Evolutionary conservation across 495 filamentous ascomycete genomes (phyloP).

Genomic region (Talaromyces proteolyticus): DNA sequence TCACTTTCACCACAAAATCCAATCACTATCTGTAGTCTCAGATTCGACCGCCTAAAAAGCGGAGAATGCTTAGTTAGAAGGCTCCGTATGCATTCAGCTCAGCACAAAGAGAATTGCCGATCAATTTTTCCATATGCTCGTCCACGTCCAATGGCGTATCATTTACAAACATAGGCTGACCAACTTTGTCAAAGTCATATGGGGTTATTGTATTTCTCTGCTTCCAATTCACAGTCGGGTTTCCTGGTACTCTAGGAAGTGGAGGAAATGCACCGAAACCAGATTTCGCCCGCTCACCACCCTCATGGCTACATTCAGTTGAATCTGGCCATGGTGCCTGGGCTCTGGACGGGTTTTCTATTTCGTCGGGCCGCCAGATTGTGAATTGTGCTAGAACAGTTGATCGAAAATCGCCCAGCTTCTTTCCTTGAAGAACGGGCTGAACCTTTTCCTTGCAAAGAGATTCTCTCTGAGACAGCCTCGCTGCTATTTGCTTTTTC

Average conservation of each 20-base stretch:
- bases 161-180: background rate
- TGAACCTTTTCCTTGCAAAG: constrained; percentile 1
- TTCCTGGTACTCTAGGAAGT: constrained; percentile 21
- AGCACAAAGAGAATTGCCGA: background rate
- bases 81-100: constrained; percentile 5
- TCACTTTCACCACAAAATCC: too few relatives aligned
- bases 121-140: constrained; percentile 1
- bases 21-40: too few relatives aligned
- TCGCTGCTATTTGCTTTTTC: background rate
- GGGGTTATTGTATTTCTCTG: constrained; percentile 6
- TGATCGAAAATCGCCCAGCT: constrained; percentile 12
- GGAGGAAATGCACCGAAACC: constrained; percentile 18
- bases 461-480: background rate
- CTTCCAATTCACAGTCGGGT: constrained; percentile 22
- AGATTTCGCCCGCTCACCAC: constrained; percentile 20
- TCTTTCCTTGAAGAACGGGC: constrained; percentile 9
- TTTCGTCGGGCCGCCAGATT: constrained; percentile 15
- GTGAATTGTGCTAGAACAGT: constrained; percentile 12
- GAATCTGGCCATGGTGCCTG: constrained; percentile 18
- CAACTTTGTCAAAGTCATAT: constrained; percentile 9
- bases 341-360: constrained; percentile 4
- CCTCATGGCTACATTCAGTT: constrained; percentile 25
- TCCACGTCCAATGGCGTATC: constrained; percentile 1
- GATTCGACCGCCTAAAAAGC: too few relatives aligned
- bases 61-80: too few relatives aligned